Conservation (phyloP, 331 rosid species). For the Dryas integrifolia region DNA sequence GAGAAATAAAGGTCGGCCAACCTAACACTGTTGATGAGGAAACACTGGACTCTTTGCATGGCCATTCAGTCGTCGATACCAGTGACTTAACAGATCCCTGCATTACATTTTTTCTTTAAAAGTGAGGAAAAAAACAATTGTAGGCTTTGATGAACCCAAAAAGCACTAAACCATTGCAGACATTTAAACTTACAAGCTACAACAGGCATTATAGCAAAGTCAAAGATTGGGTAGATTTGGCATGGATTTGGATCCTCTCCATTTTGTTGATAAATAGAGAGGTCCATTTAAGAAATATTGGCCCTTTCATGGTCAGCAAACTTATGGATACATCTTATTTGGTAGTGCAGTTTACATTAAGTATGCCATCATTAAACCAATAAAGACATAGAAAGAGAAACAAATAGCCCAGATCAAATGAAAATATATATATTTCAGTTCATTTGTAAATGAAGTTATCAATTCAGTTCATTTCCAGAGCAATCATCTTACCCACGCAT, state of each 20-base stretch:
- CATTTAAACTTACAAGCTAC: too few species aligned
- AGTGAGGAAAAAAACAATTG: background rate
- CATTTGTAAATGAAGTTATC: background rate
- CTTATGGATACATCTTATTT: background rate
- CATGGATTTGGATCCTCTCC: too few species aligned
- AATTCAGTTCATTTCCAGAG: background rate
- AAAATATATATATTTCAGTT: background rate
- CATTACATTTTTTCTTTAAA: background rate
- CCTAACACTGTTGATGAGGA: conserved; percentile 21
- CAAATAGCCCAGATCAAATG: background rate
- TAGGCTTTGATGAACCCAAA: background rate
- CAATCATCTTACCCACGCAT: background rate
- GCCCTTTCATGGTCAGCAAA: background rate
- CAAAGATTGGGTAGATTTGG: too few species aligned
- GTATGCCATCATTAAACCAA: background rate
- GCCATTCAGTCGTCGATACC: conserved; percentile 31
- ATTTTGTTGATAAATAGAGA: too few species aligned
- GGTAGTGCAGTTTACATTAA: background rate
- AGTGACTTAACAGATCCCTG: conserved; percentile 6
- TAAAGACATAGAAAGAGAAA: background rate
- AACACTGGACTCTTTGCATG: conserved; percentile 20
- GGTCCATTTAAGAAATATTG: too few species aligned
- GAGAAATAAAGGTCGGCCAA: conserved; percentile 34
- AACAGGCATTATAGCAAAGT: too few species aligned
- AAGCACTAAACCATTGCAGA: too few species aligned